Evolutionary conservation across 495 filamentous ascomycete genomes (phyloP), one percentile per base, ranked within the genome.

Genomic region (Acidomyces sp.): DNA sequence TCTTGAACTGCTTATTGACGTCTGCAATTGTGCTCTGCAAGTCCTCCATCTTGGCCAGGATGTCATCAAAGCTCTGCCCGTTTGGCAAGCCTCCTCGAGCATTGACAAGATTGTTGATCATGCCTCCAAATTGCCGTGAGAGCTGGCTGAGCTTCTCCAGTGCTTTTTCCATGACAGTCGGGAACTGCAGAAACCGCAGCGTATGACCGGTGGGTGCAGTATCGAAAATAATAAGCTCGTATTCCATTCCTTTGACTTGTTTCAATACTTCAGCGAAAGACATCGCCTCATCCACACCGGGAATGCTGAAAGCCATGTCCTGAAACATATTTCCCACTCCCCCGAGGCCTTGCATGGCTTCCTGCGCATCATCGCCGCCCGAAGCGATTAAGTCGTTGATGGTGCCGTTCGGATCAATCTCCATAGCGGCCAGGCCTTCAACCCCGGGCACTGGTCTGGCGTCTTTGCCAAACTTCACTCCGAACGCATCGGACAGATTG

Each of bases 181-280:
- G 90, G 65, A 99, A 99, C 59, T 99, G 90, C 23, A 99, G 77
- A 69, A 99, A 99, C 53, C 90, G 90, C 41, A 99, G 77, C 0
- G 90, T 99, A 71, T 99, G 90, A 33, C 90, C 90, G n/a, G 90
- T 99, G 6, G 90, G 90, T 1, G 90, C 90, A 30, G 90, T 99
- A 56, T 99, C 90, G 75, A 96, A 99, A 59, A 99, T 84, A 62
- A 99, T 94, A 52, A 85, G 80, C 58, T 94, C 90, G 72, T 96
- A 99, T 7, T 85, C 92, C 47, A 96, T 78, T n/a, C 83, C 92
- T 63, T 96, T 96, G 65, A 99, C 90, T 64, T 99, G 92, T 63
- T 99, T 96, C 45, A 96, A 72, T 34, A 96, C 90, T 64, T 96
- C 90, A 54, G 90, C 90, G 55, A 96, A 99, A 35, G 90, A 95